These are phyloP conservation scores for Glonium stellatum DNA, from an alignment of 495 filamentous ascomycete genomes.

Conservation along the genomic window DNA sequence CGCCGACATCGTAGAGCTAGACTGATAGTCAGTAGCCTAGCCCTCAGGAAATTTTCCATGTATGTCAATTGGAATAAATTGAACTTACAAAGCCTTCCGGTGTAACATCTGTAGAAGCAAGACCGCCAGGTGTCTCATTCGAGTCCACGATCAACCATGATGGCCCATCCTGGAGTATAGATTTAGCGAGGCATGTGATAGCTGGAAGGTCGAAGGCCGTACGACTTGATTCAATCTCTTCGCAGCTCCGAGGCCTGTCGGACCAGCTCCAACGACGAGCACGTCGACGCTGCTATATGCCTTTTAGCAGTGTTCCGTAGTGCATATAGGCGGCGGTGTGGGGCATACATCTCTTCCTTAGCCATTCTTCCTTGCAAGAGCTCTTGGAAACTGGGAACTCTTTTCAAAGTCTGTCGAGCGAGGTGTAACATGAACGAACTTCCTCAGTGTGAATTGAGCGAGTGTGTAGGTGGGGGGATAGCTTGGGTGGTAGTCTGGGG, in stretches of 20 bases:
- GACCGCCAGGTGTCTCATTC: slow-evolving; percentile 88
- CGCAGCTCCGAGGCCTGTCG: slow-evolving; percentile 91
- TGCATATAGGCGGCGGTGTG: not conserved
- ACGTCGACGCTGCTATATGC: slow-evolving; percentile 77
- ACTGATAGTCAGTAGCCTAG: slow-evolving; percentile 19
- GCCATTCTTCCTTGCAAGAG: slow-evolving; percentile 55
- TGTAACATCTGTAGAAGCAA: slow-evolving; percentile 93
- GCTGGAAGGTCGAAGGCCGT: slow-evolving; percentile 33
- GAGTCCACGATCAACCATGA: slow-evolving; percentile 96
- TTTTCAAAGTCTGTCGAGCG: slow-evolving; percentile 41
- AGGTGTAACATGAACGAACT: slow-evolving; percentile 24
- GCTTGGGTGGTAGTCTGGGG: not conserved
- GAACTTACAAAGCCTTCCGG: slow-evolving; percentile 92
- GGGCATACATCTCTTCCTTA: slow-evolving; percentile 45
- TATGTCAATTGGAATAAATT: slow-evolving; percentile 7
- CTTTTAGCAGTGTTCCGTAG: not conserved
- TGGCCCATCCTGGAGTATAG: slow-evolving; percentile 59
- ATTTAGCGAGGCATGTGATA: slow-evolving; percentile 4
- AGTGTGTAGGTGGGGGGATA: slow-evolving; percentile 1
- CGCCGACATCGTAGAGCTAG: slow-evolving; percentile 97
- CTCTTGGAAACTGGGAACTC: slow-evolving; percentile 55
- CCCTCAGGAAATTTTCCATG: not conserved
- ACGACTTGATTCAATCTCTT: slow-evolving; percentile 97
- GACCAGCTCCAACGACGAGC: slow-evolving; percentile 96
- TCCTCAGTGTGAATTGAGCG: slow-evolving; percentile 15